These are phyloP conservation scores for Sugiyamaella sp. DNA, from an alignment of 1,139 yeast species.

Conservation along the genomic window DNA sequence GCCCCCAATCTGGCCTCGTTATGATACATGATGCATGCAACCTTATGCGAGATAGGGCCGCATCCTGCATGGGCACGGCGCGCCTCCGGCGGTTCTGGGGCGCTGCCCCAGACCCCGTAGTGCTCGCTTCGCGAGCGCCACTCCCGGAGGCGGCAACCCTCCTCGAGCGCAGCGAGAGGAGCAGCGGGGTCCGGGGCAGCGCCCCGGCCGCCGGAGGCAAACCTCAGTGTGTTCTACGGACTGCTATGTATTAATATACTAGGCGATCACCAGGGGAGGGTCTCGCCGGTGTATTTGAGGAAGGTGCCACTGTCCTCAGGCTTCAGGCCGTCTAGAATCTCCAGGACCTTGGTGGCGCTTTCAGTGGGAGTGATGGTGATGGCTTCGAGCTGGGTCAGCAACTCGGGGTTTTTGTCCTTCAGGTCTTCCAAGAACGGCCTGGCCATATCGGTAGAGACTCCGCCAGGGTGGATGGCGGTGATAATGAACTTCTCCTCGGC, in stretches of 20 bases:
- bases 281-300: conserved; percentile 23
- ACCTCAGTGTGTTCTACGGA: too few species aligned
- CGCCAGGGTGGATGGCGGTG: conserved; percentile 42
- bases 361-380: conserved; percentile 1
- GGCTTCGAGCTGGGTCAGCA: background rate
- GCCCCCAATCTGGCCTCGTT: too few species aligned
- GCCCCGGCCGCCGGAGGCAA: too few species aligned
- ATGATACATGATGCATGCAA: background rate
- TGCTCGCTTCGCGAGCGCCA: too few species aligned
- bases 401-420: conserved; percentile 2
- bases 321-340: conserved; percentile 17
- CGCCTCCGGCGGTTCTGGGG: too few species aligned
- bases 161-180: too few species aligned
- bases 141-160: too few species aligned
- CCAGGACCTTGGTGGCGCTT: conserved; percentile 21
- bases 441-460: conserved; percentile 41
- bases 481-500: conserved; percentile 35
- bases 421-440: conserved; percentile 6
- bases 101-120: too few species aligned
- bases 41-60: background rate
- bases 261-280: conserved; percentile 14
- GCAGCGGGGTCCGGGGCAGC: too few species aligned
- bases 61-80: background rate
- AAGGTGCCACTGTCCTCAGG: conserved; percentile 23
- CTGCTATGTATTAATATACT: too few species aligned